A percentile compares a stretch with the other conserved stretches of the same genome.
phyloP scores from a whole-genome alignment of 2,329 filamentous ascomycete genomes.

The Colletotrichum falcatum region DNA sequence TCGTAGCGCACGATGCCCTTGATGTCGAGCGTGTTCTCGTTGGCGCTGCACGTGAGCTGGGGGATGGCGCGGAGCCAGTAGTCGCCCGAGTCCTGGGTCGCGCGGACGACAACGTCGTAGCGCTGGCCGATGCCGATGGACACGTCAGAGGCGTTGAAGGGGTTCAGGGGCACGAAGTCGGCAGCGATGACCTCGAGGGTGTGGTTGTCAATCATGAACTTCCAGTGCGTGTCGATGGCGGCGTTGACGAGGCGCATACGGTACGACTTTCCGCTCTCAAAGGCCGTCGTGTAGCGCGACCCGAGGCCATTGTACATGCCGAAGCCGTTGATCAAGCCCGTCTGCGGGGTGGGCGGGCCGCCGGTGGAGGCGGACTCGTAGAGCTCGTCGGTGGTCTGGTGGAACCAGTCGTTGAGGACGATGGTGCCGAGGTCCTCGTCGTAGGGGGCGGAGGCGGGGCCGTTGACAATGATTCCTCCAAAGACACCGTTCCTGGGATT shows the following conservation, averaged over 20 bases:
- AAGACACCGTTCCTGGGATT: constrained; percentile 58
- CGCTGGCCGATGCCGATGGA: constrained; percentile 62
- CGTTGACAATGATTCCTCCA: constrained; percentile 71
- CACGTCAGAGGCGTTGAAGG: constrained; percentile 63
- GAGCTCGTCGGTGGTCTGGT: constrained; percentile 55
- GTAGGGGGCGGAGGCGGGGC: constrained; percentile 68
- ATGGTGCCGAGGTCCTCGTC: constrained; percentile 72
- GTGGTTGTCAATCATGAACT: constrained; percentile 68
- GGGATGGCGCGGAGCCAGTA: constrained; percentile 64
- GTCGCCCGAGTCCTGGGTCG: constrained; percentile 51
- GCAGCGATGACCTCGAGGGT: constrained; percentile 66
- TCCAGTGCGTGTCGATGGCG: constrained; percentile 57
- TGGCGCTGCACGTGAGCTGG: constrained; percentile 55
- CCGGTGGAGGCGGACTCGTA: constrained; percentile 45
- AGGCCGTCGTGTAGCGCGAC: constrained; percentile 52
- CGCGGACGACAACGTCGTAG: constrained; percentile 60
- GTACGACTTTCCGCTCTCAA: constrained; percentile 58
- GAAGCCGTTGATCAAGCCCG: constrained; percentile 59
- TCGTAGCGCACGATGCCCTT: constrained; percentile 62
- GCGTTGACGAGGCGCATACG: constrained; percentile 62
- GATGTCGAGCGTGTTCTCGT: constrained; percentile 56
- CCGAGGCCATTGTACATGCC: constrained; percentile 52
- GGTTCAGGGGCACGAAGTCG: constrained; percentile 69
- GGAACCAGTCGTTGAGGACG: constrained; percentile 70
- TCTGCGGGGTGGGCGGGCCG: constrained; percentile 56